Evolutionary conservation across 2,329 filamentous ascomycete species (phyloP).

Genomic region (Atkinsonella texensis): DNA sequence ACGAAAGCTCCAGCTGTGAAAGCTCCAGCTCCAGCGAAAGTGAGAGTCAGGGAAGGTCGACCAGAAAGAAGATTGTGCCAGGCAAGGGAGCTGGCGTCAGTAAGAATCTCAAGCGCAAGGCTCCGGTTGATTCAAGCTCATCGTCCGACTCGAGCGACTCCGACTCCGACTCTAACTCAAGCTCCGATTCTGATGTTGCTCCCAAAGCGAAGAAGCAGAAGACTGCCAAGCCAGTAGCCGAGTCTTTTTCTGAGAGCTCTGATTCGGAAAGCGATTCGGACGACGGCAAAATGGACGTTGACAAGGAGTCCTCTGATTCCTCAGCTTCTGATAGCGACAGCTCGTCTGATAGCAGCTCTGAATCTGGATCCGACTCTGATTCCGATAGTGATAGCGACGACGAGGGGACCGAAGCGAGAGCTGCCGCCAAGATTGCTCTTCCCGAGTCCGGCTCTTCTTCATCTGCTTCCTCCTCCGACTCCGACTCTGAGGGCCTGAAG

Average conservation of each 20-base stretch:
- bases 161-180: slow-evolving; percentile 22
- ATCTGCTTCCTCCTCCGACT: slow-evolving; percentile 23
- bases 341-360: slow-evolving; percentile 12
- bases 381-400: slow-evolving; percentile 5
- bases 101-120: slow-evolving; percentile 29
- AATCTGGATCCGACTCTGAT: slow-evolving; percentile 11
- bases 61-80: slow-evolving; percentile 9
- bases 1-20: slow-evolving; percentile 7
- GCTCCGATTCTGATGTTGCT: slow-evolving; percentile 34
- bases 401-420: slow-evolving; percentile 7
- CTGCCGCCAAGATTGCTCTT: slow-evolving; percentile 14
- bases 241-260: slow-evolving; percentile 8
- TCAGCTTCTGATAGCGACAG: slow-evolving; percentile 6
- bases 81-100: slow-evolving; percentile 12
- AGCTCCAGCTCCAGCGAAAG: slow-evolving; percentile 13
- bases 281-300: slow-evolving; percentile 9
- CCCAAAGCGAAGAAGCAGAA: slow-evolving; percentile 42
- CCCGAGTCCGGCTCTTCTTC: slow-evolving; percentile 14
- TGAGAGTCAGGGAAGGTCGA: slow-evolving; percentile 10
- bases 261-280: slow-evolving; percentile 9
- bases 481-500: slow-evolving; percentile 18
- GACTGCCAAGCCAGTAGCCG: slow-evolving; percentile 16
- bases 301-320: slow-evolving; percentile 16
- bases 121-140: slow-evolving; percentile 16
- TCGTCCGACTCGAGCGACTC: slow-evolving; percentile 21